Evolutionary conservation across 805 yeast species (phyloP), one percentile per base, ranked within the genome.

Genomic region (Metschnikowia kunwiensis): DNA sequence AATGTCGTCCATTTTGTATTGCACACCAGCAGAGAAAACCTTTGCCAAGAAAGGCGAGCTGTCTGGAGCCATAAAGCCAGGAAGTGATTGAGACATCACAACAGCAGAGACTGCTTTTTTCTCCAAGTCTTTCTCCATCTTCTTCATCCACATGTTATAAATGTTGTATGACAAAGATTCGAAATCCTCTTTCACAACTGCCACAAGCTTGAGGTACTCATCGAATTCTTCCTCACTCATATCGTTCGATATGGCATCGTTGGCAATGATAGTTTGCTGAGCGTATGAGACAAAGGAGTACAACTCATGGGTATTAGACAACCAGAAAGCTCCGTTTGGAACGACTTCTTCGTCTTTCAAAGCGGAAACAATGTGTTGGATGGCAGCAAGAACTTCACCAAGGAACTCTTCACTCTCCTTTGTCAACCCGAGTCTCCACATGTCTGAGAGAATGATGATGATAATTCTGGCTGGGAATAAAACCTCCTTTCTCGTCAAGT

Each of bases 371-470:
- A 85, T 80, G 33, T 77, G 78, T 67, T 91, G 97, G 49, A 93
- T 87, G 2, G 85, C 83, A 19, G 86, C 77, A 57, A 91, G 73
- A 2, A 88, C 94, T 57, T 84, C 89, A 30, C 96, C 96, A 44
- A 93, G 68, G 57, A 93, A 85, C 38, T 79, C 80, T 67, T 93
- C 97, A 56, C 91, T 80, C 61, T 91, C 96, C 48, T 83, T 79
- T 11, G 96, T 87, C 53, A 88, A 75, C 2, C 97, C 97, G 31
- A 91, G 72, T 63, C 97, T 77, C 98, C 98, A 93, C 97, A 93
- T 88, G 61, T 93, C 98, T 53, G 94, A 82, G 46, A 91, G 70
- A 22, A 91, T 82, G 47, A 93, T 83, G 54, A 93, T 91, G 54
- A 93, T 80, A 47, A 93, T 86, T 70, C 96, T 80, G 1, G 97